These are phyloP conservation scores for Barnettozyma sp. DNA, from an alignment of 805 yeast genomes.

Conservation along the genomic window DNA sequence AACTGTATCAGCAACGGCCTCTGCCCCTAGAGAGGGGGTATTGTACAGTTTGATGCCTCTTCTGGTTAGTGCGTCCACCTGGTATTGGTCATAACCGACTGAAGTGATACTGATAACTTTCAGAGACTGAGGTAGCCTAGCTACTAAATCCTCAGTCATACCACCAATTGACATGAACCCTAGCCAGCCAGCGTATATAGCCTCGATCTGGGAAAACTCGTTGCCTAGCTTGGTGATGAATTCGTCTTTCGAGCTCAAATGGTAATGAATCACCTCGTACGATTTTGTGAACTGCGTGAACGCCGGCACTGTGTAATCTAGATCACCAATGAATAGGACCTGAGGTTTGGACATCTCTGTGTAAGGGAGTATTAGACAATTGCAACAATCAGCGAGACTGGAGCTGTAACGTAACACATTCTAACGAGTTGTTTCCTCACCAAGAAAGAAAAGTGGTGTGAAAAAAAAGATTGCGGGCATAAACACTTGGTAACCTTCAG, in stretches of 20 bases:
- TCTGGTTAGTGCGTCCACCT: constrained; percentile 33
- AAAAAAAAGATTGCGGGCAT: too few relatives aligned
- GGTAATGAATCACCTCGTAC: constrained; percentile 30
- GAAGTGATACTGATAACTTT: constrained; percentile 47
- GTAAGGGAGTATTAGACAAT: too few relatives aligned
- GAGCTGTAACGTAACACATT: too few relatives aligned
- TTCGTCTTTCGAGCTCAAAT: constrained; percentile 33
- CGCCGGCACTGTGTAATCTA: constrained; percentile 32
- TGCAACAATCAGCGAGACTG: too few relatives aligned
- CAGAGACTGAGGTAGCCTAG: constrained; percentile 37
- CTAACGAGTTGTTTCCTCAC: too few relatives aligned
- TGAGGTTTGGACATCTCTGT: constrained; percentile 6
- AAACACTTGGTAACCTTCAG: too few relatives aligned
- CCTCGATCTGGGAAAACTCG: constrained; percentile 34
- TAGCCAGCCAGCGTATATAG: constrained; percentile 55
- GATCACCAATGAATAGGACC: constrained; percentile 38
- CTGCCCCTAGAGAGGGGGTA: constrained; percentile 40
- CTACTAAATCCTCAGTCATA: constrained; percentile 36
- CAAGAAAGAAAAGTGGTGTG: too few relatives aligned
- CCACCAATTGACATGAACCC: constrained; percentile 50
- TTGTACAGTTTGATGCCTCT: constrained; percentile 41
- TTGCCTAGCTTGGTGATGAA: constrained; percentile 32
- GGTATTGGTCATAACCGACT: constrained; percentile 51
- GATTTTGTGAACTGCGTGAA: constrained; percentile 30
- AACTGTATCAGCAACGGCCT: constrained; percentile 60